Base-by-base conservation (phyloP, 148 eudicot genomes). In the Chenopodium quinoa region DNA sequence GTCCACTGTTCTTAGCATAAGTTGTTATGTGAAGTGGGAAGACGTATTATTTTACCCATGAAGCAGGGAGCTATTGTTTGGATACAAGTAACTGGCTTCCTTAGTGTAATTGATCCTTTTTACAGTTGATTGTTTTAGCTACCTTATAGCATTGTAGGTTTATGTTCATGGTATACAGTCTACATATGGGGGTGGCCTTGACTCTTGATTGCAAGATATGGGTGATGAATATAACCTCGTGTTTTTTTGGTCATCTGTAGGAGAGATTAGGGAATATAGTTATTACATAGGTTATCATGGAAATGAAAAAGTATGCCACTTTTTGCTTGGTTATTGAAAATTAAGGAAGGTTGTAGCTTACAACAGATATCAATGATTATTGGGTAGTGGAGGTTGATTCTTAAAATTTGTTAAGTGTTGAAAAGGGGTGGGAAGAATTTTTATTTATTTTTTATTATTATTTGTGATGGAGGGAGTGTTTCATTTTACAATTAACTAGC, bases 171-270 rank as follows among this genome's bases (percentile, higher is more conserved):
- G 47, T 44, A 32, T 37, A 17, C 50, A 34, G 27, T 56, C 63
- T 50, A 23, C 29, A 52, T 13, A 52, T 2, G 8, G 12, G 32
- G 17, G 78, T 52, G 46, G 11, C 37, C 5, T 62, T 19, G 7
- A 34, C 31, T 62, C 69, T 76, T 37, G 68, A 62, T 4, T 10
- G 34, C 46, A 60, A 76, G 47, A 62, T 65, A 77, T 64, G 71
- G 67, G 12, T 25, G 31, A n/a, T 9, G 29, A 12, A 9, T 65
- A 27, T n/a, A 65, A 65, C 4, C 16, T 52, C 3, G 56, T 52
- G 16, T 52, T 12, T 52, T 0, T 0, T 52, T 52, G 56, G 16
- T 52, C 16, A 52, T 52, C 56, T 12, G 0, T 52, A 10, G 17
- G 56, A 11, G 12, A 52, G 56, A 52, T 14, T 12, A 14, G 17